Percentiles rank a stretch among this genome's conserved stretches.
phyloP scores from a whole-genome alignment of 2,329 filamentous ascomycete genomes.

The Aspergillus udagawae region DNA sequence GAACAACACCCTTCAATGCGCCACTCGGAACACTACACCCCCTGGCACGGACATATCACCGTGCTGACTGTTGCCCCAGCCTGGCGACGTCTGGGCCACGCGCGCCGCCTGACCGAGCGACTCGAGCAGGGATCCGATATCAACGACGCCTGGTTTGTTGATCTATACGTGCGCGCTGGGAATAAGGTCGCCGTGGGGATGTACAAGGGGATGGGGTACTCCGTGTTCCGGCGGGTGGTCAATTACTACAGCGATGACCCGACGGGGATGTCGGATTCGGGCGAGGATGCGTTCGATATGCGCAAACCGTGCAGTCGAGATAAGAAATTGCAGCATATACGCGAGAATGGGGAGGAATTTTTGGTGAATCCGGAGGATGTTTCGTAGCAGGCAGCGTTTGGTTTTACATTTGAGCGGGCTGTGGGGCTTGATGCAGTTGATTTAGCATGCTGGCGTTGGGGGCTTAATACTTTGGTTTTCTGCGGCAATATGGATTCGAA shows the following conservation, averaged over 20 bases:
- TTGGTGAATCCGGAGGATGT: slow-evolving; percentile 80
- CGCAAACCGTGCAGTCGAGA: slow-evolving; percentile 85
- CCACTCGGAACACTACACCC: slow-evolving; percentile 84
- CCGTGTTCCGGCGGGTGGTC: slow-evolving; percentile 80
- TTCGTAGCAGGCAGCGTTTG: slow-evolving; percentile 42
- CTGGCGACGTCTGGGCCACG: slow-evolving; percentile 80
- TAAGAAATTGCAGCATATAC: slow-evolving; percentile 67
- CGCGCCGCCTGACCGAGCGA: slow-evolving; percentile 73
- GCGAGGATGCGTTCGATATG: slow-evolving; percentile 96
- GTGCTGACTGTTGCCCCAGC: slow-evolving; percentile 87
- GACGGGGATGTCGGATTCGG: slow-evolving; percentile 51
- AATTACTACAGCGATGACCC: slow-evolving; percentile 91
- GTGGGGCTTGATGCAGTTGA: neutral
- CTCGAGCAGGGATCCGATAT: slow-evolving; percentile 79
- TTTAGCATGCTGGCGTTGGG: slow-evolving; percentile 15
- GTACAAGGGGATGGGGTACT: slow-evolving; percentile 90
- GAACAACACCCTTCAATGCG: slow-evolving; percentile 71
- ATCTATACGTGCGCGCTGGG: slow-evolving; percentile 85
- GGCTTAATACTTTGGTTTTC: slow-evolving; percentile 1
- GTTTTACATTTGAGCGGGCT: neutral
- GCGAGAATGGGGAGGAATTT: slow-evolving; percentile 74
- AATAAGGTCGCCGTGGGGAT: slow-evolving; percentile 84
- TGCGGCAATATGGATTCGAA: neutral
- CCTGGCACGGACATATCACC: slow-evolving; percentile 98
- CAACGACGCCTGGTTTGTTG: slow-evolving; percentile 88